Base-by-base conservation (phyloP, 345 rosid genomes). In the Citrus hindsii region DNA sequence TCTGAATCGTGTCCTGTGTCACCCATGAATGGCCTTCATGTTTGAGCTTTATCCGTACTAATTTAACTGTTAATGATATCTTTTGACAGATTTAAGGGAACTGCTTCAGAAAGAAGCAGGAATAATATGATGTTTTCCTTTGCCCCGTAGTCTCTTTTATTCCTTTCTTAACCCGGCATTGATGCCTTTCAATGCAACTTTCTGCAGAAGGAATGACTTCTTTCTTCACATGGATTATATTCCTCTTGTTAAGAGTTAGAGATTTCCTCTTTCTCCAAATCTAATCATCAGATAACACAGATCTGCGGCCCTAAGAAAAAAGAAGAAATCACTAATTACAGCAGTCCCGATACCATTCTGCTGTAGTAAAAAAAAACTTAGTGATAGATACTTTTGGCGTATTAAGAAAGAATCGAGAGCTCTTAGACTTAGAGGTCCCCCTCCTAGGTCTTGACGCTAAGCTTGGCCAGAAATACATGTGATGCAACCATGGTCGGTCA, bases 71-170 rank as follows among this genome's bases (percentile, higher is more conserved):
- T 81, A 21, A 48, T 21, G 35, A 6, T 22, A 61, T 14, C 55
- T 46, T n/a, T 73, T 69, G 9, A 59, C 48, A 76, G 25, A 67
- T 32, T 78, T 78, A 58, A 75, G 30, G 73, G 27, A 67, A 35
- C 37, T 77, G 58, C 79, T 76, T 80, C 18, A 1, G 56, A 42
- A 68, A 46, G 61, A 59, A 56, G 64, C 40, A 74, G 76, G 83
- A 80, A 82, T 74, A 77, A 82, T 70, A 30, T 55, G 81, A 79
- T 71, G 81, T 71, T 82, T 82, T 64, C 78, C 80, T 58, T 28
- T 13, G 72, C 73, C 64, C 64, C 61, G 30, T 67, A 25, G 63
- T 37, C 76, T 80, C 63, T 16, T 9, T 77, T 63, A 82, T 85
- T 85, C 87, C 66, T 83, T 83, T n/a, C 85, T 83, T 79, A 16